phyloP scores from a whole-genome alignment of 805 yeast genomes.

The Myxozyma melibiosi region DNA sequence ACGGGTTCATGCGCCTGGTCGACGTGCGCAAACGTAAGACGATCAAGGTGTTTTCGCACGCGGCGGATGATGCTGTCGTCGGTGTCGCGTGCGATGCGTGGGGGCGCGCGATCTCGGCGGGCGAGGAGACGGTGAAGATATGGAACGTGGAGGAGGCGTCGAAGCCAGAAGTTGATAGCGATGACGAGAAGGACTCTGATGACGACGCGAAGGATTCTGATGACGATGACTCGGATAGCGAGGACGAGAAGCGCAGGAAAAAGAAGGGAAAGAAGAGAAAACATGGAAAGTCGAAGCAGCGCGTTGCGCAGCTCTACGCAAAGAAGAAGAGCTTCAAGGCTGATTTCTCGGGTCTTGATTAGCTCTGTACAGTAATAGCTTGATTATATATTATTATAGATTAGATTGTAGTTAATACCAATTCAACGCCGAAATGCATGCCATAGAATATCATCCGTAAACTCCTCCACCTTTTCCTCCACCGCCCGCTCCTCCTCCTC shows the following conservation, averaged over 20 bases:
- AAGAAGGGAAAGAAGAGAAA: constrained; percentile 12
- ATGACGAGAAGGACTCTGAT: constrained; percentile 43
- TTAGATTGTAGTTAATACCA: too few relatives aligned
- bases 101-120: constrained; percentile 77
- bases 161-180: constrained; percentile 14
- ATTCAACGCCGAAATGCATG: too few relatives aligned
- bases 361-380: too few relatives aligned
- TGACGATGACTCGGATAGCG: constrained; percentile 56
- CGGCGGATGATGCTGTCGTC: constrained; percentile 70
- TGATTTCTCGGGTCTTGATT: constrained; percentile 15
- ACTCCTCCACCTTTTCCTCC: background rate
- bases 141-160: constrained; percentile 54
- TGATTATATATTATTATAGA: too few relatives aligned
- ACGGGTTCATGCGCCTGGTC: constrained; percentile 70
- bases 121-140: constrained; percentile 77
- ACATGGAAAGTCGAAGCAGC: constrained; percentile 35
- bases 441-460: background rate
- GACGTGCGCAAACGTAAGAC: constrained; percentile 66
- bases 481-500: background rate
- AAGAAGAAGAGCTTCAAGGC: constrained; percentile 7
- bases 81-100: constrained; percentile 77
- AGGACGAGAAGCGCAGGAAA: constrained; percentile 41
- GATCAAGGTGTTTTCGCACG: constrained; percentile 67
- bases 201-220: constrained; percentile 43
- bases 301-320: constrained; percentile 39